These are phyloP conservation scores for Monosporozyma unispora DNA, from an alignment of 805 yeast genomes.

Conservation along the genomic window DNA sequence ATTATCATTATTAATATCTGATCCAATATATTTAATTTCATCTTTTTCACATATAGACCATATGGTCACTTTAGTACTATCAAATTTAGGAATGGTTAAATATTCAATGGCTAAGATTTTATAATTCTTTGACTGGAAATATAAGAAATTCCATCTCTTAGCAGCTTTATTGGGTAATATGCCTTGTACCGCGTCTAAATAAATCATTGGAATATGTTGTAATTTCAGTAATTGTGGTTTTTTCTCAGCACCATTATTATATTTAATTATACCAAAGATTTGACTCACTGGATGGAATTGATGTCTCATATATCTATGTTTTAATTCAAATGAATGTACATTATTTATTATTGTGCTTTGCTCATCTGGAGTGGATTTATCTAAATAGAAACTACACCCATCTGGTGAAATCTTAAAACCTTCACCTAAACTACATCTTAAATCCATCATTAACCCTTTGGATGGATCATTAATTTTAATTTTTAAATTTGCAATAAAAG, in stretches of 20 bases:
- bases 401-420: conserved; percentile 74
- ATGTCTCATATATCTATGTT: conserved; percentile 48
- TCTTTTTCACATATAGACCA: conserved; percentile 41
- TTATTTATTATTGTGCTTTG: conserved; percentile 57
- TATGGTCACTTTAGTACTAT: conserved; percentile 28
- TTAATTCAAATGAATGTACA: conserved; percentile 1
- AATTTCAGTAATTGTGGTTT: conserved; percentile 11
- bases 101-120: conserved; percentile 79
- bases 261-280: conserved; percentile 47
- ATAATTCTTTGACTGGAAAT: conserved; percentile 58
- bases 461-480: conserved; percentile 12
- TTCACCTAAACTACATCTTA: conserved; percentile 15
- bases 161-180: conserved; percentile 93
- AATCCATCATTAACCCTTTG: conserved; percentile 5
- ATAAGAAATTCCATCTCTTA: conserved; percentile 74
- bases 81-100: conserved; percentile 72
- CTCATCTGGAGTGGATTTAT: conserved; percentile 33
- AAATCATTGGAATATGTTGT: conserved; percentile 40
- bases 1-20: conserved; percentile 49
- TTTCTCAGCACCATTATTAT: conserved; percentile 4
- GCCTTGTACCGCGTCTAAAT: conserved; percentile 83
- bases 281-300: conserved; percentile 72
- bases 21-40: conserved; percentile 39
- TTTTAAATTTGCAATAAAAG: conserved; percentile 9
- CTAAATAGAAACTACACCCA: conserved; percentile 60